phyloP scores from a whole-genome alignment of 2,329 filamentous ascomycete species.

The Aspergillus pseudonomiae region DNA sequence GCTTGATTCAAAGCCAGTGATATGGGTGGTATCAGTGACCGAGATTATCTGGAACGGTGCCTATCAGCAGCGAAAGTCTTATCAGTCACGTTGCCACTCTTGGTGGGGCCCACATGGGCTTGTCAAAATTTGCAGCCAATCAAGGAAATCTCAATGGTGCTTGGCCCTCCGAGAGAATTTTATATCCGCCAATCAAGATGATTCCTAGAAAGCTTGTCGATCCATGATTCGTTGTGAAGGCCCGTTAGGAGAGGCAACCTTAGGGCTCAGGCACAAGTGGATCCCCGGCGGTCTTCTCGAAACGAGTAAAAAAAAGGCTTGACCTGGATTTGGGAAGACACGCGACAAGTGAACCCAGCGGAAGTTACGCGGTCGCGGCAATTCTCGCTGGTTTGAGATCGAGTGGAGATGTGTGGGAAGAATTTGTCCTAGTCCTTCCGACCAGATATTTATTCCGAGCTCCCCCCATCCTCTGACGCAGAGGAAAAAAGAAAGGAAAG shows the following conservation, averaged over 20 bases:
- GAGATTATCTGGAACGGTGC: neutral
- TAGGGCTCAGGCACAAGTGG: constrained; percentile 3
- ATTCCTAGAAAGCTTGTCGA: neutral
- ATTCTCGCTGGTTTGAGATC: constrained; percentile 14
- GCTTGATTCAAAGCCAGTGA: neutral
- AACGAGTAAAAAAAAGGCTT: constrained; percentile 13
- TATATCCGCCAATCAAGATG: neutral
- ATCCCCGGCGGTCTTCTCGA: constrained; percentile 10
- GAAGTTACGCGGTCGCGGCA: constrained; percentile 12
- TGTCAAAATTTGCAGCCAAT: constrained; percentile 11
- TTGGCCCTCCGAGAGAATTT: constrained; percentile 1
- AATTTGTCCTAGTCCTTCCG: constrained; percentile 11
- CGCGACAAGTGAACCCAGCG: constrained; percentile 11
- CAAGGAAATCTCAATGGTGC: constrained; percentile 5
- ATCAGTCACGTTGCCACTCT: constrained; percentile 13
- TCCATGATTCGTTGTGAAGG: constrained; percentile 1
- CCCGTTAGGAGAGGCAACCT: neutral
- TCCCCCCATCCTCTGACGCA: constrained; percentile 10
- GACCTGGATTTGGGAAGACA: constrained; percentile 7
- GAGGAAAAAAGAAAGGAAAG: constrained; percentile 24
- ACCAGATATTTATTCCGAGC: constrained; percentile 12
- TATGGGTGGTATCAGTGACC: constrained; percentile 6
- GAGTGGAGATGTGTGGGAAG: constrained; percentile 17
- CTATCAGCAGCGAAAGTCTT: constrained; percentile 16
- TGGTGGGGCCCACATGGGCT: constrained; percentile 2